These are phyloP conservation scores for Psilocybe cubensis DNA, from an alignment of 768 basidiomycete species.

Conservation along the genomic window DNA sequence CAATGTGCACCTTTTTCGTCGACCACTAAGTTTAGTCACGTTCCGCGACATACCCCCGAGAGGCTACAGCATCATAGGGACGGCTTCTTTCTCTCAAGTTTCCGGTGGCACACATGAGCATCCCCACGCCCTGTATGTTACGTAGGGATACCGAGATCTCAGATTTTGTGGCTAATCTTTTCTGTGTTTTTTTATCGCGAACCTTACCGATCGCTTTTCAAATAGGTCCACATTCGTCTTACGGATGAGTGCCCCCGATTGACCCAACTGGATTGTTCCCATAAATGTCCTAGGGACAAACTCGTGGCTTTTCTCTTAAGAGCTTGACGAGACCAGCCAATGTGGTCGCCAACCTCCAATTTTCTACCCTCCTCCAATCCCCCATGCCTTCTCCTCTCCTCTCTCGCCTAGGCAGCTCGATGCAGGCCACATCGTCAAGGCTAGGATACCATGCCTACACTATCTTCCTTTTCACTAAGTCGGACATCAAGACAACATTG, in stretches of 20 bases:
- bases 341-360: slow-evolving; percentile 1
- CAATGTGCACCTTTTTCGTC: neutral
- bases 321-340: slow-evolving; percentile 14
- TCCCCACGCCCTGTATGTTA: neutral
- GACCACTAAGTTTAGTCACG: neutral
- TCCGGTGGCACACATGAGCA: neutral
- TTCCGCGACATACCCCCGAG: neutral
- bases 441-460: slow-evolving; percentile 25
- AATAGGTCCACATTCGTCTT: slow-evolving; percentile 11
- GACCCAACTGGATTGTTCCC: slow-evolving; percentile 13
- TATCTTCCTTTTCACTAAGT: slow-evolving; percentile 44
- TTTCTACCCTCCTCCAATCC: slow-evolving; percentile 7
- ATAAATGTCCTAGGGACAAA: slow-evolving; percentile 16
- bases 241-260: slow-evolving; percentile 14
- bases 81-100: neutral
- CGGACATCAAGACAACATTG: slow-evolving; percentile 49
- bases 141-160: slow-evolving; percentile 11
- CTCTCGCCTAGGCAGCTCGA: slow-evolving; percentile 9
- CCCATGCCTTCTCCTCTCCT: slow-evolving; percentile 16
- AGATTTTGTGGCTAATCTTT: slow-evolving; percentile 6
- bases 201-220: slow-evolving; percentile 12
- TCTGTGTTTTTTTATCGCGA: slow-evolving; percentile 13
- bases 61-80: neutral
- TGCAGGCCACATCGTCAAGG: slow-evolving; percentile 5
- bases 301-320: slow-evolving; percentile 15